These are phyloP conservation scores for Geotrichum australiense DNA, from an alignment of 1,139 yeast species.

Conservation along the genomic window DNA sequence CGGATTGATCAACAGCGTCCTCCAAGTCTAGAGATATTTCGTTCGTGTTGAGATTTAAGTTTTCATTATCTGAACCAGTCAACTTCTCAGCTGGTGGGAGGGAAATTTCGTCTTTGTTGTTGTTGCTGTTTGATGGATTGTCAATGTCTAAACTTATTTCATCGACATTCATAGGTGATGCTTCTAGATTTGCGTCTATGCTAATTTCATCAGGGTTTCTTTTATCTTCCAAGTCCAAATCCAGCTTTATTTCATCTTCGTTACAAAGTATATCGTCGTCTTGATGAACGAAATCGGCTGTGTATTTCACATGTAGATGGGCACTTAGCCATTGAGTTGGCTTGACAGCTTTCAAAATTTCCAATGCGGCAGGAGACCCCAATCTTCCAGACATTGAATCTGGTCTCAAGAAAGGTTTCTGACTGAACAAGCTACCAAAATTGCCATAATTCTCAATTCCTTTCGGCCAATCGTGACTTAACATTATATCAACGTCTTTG, in stretches of 20 bases:
- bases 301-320: slow-evolving; percentile 74
- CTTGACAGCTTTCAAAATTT: slow-evolving; percentile 45
- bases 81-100: too few species aligned
- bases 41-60: too few species aligned
- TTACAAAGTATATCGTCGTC: slow-evolving; percentile 25
- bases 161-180: not conserved
- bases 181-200: not conserved
- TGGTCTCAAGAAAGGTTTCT: slow-evolving; percentile 58
- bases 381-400: slow-evolving; percentile 56
- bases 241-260: too few species aligned
- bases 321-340: slow-evolving; percentile 85
- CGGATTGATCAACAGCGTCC: not conserved
- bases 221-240: not conserved
- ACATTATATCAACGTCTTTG: slow-evolving; percentile 42
- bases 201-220: not conserved
- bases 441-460: slow-evolving; percentile 68
- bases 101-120: slow-evolving; percentile 39
- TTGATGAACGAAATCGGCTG: slow-evolving; percentile 45
- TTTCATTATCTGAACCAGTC: too few species aligned
- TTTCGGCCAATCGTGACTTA: slow-evolving; percentile 95
- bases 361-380: slow-evolving; percentile 71
- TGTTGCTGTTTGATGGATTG: too few species aligned
- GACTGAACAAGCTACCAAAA: slow-evolving; percentile 39
- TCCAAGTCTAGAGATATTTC: slow-evolving; percentile 13
- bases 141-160: slow-evolving; percentile 16